These are phyloP conservation scores for Claviceps arundinis DNA, from an alignment of 2,329 filamentous ascomycete species.

Conservation along the genomic window DNA sequence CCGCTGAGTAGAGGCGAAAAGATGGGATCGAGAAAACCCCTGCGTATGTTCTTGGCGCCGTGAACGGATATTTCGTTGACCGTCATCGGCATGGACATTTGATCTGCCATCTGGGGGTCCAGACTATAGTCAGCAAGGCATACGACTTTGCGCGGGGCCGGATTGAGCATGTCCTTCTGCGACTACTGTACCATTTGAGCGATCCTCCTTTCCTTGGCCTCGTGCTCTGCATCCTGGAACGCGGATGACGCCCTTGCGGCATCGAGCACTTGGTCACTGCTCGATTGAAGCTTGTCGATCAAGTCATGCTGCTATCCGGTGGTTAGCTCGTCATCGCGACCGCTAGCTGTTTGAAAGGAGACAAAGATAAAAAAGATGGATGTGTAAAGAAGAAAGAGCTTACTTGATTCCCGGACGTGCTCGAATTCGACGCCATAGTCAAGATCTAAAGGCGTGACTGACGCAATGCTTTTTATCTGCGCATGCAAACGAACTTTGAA, in stretches of 20 bases:
- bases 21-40: conserved; percentile 68
- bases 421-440: conserved; percentile 21
- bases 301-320: conserved; percentile 17
- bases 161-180: neutral
- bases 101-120: conserved; percentile 38
- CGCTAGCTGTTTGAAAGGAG: neutral
- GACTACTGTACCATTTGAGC: conserved; percentile 21
- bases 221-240: conserved; percentile 23
- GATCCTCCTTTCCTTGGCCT: conserved; percentile 25
- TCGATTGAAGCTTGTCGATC: conserved; percentile 27
- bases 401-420: conserved; percentile 18
- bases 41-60: conserved; percentile 71
- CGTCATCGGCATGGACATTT: conserved; percentile 75
- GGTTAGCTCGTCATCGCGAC: neutral
- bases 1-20: conserved; percentile 64
- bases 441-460: neutral
- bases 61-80: conserved; percentile 77
- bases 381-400: conserved; percentile 4
- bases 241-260: conserved; percentile 25
- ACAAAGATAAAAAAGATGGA: neutral
- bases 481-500: neutral
- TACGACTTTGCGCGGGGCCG: too few relatives aligned
- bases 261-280: conserved; percentile 23
- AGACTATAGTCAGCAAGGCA: too few relatives aligned
- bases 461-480: neutral